A percentile compares a stretch with the other conserved stretches of the same genome.
Conservation (phyloP, 495 filamentous ascomycete species). For the Entonaema liquescens region DNA sequence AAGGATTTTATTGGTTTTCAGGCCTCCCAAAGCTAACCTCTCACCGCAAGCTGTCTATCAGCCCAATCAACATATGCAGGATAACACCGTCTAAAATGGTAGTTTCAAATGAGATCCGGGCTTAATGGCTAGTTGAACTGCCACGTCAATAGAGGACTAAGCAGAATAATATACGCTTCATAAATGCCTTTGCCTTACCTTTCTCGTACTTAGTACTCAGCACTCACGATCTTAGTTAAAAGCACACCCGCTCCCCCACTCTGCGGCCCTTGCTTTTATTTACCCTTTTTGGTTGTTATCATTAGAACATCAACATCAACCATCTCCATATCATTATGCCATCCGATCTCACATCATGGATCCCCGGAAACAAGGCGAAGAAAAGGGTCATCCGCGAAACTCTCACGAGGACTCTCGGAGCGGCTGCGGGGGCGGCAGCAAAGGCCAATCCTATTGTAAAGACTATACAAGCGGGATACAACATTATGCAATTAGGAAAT, state of each 20-base stretch:
- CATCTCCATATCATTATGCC: neutral
- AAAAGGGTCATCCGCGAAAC: neutral
- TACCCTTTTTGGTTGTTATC: neutral
- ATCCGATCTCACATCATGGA: neutral
- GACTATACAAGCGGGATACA: slow-evolving; percentile 4
- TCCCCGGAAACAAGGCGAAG: neutral
- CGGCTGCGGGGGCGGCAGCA: neutral
- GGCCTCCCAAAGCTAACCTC: slow-evolving; percentile 1
- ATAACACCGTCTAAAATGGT: slow-evolving; percentile 1
- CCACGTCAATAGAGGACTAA: slow-evolving; percentile 4
- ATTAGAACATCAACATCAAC: neutral
- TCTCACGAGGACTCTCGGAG: neutral
- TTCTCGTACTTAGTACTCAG: neutral
- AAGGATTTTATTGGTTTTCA: neutral
- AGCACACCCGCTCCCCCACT: neutral
- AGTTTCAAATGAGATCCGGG: neutral
- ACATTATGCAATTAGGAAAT: neutral
- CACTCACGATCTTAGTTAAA: neutral
- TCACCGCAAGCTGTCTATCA: slow-evolving; percentile 4
- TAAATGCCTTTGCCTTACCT: neutral
- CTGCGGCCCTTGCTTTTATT: neutral
- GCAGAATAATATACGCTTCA: neutral
- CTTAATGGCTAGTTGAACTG: neutral
- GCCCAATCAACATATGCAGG: slow-evolving; percentile 8
- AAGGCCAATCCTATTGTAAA: neutral